These are phyloP conservation scores for Raddia guianensis DNA, from an alignment of 176 grass and related monocot species.

Conservation along the genomic window DNA sequence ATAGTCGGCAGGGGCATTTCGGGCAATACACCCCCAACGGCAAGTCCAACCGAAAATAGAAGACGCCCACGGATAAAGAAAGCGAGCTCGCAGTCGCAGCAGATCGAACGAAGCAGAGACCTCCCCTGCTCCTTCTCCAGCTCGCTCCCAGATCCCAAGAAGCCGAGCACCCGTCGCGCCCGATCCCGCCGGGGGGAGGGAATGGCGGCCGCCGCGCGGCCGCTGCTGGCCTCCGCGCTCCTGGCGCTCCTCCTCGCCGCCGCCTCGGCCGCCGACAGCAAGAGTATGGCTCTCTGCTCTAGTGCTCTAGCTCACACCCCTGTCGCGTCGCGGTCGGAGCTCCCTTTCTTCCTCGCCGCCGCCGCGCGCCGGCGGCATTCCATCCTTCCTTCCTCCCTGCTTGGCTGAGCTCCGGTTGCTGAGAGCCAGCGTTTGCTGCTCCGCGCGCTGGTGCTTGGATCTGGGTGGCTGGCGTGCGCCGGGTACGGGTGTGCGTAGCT, in stretches of 20 bases:
- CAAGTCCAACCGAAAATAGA: background rate
- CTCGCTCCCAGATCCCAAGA: conserved; percentile 35
- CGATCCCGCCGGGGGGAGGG: background rate
- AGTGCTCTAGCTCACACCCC: background rate
- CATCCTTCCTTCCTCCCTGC: background rate
- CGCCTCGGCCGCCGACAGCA: conserved; percentile 72
- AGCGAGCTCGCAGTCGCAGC: conserved; percentile 47
- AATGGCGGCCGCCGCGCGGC: conserved; percentile 60
- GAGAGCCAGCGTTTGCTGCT: background rate
- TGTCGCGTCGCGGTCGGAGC: background rate
- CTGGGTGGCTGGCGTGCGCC: conserved; percentile 22
- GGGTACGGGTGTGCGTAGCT: background rate
- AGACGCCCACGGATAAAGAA: conserved; percentile 32
- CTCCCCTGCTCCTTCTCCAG: background rate
- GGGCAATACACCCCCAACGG: conserved; percentile 21
- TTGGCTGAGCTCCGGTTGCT: background rate
- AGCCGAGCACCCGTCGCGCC: conserved; percentile 11
- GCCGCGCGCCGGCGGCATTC: conserved; percentile 34
- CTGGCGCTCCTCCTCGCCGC: conserved; percentile 58
- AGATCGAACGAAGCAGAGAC: conserved; percentile 2
- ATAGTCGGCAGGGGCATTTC: conserved; percentile 60
- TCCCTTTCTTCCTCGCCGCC: background rate
- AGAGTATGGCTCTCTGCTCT: conserved; percentile 40
- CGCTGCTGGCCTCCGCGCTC: conserved; percentile 55
- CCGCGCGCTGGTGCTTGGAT: conserved; percentile 17